These are phyloP conservation scores for Pezicula neosporulosa DNA, from an alignment of 2,329 filamentous ascomycete species.

Conservation along the genomic window DNA sequence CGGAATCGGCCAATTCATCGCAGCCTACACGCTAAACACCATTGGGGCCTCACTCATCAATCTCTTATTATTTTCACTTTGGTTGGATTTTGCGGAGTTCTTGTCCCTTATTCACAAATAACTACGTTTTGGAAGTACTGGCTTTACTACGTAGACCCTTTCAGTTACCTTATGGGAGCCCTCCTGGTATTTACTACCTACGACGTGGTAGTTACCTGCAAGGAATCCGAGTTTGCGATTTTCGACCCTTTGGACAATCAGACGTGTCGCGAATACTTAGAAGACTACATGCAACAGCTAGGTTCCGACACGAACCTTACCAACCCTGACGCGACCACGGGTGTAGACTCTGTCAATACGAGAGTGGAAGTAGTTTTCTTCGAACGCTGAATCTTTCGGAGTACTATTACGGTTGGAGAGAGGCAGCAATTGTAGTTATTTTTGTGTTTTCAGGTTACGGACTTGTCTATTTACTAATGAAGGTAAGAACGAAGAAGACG, in stretches of 20 bases:
- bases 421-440: conserved; percentile 49
- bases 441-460: conserved; percentile 39
- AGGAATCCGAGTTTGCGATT: conserved; percentile 43
- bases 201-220: conserved; percentile 52
- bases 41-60: conserved; percentile 57
- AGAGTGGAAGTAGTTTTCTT: conserved; percentile 57
- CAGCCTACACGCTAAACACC: conserved; percentile 58
- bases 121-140: conserved; percentile 60
- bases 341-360: conserved; percentile 58
- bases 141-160: conserved; percentile 55
- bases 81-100: conserved; percentile 70
- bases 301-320: conserved; percentile 49
- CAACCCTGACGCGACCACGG: conserved; percentile 52
- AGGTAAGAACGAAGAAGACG: conserved; percentile 42
- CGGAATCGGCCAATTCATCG: conserved; percentile 58
- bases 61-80: conserved; percentile 52
- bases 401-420: conserved; percentile 64
- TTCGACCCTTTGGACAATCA: conserved; percentile 35
- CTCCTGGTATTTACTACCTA: conserved; percentile 51
- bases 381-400: conserved; percentile 54
- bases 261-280: conserved; percentile 55
- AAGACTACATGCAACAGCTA: conserved; percentile 42
- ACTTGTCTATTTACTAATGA: conserved; percentile 44
- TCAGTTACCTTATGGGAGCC: conserved; percentile 57
- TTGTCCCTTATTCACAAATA: conserved; percentile 63